Percentiles rank a stretch among this genome's conserved stretches.
phyloP scores from a whole-genome alignment of 2,329 filamentous ascomycete species.

The Allantophomopsis cytisporea region DNA sequence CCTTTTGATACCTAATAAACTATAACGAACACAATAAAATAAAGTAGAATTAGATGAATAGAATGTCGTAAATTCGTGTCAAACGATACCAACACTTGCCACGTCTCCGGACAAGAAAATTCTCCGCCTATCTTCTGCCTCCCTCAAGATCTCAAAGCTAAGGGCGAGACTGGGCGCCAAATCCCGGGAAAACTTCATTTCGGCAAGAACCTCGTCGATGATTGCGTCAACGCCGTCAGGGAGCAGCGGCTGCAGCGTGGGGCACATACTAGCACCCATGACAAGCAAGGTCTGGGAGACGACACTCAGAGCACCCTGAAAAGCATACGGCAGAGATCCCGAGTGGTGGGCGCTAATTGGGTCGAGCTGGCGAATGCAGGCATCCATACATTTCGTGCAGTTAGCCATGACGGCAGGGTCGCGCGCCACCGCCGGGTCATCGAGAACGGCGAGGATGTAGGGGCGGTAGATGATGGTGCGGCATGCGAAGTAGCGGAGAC shows the following conservation, averaged over 20 bases:
- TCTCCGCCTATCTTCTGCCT: slow-evolving; percentile 61
- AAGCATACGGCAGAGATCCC: slow-evolving; percentile 75
- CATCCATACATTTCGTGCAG: slow-evolving; percentile 71
- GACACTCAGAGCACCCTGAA: slow-evolving; percentile 73
- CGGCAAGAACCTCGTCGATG: slow-evolving; percentile 63
- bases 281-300: slow-evolving; percentile 70
- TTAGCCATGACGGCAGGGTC: slow-evolving; percentile 64
- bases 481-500: slow-evolving; percentile 72
- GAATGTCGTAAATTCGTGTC: not conserved
- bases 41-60: not conserved
- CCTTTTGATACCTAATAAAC: too few relatives aligned
- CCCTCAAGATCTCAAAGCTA: slow-evolving; percentile 68
- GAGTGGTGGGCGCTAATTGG: slow-evolving; percentile 68
- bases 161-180: slow-evolving; percentile 64
- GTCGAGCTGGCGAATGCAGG: slow-evolving; percentile 66
- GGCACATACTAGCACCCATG: slow-evolving; percentile 76
- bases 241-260: slow-evolving; percentile 53
- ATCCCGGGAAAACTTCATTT: slow-evolving; percentile 61
- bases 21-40: not conserved
- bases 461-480: slow-evolving; percentile 78
- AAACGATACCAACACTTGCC: not conserved
- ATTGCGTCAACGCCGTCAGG: slow-evolving; percentile 57
- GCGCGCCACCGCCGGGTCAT: slow-evolving; percentile 60
- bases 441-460: slow-evolving; percentile 67
- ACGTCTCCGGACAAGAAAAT: not conserved